phyloP scores from a whole-genome alignment of 331 rosid genomes.

The Quercus lobata region DNA sequence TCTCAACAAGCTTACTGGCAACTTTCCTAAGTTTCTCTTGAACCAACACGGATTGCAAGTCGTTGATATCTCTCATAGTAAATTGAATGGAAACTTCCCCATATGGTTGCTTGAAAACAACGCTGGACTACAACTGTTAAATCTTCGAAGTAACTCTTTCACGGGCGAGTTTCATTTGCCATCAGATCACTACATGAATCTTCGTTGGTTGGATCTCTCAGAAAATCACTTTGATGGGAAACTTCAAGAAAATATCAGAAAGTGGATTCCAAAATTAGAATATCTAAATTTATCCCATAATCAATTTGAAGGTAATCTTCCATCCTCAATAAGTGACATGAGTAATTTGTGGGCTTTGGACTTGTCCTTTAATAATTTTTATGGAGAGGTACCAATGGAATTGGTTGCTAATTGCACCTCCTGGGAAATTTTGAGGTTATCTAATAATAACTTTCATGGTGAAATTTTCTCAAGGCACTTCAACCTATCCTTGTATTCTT shows the following conservation, averaged over 20 bases:
- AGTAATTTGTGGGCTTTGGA: accelerated
- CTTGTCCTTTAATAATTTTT: too few relatives aligned
- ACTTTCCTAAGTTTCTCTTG: background rate
- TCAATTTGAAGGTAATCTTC: too few relatives aligned
- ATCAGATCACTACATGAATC: too few relatives aligned
- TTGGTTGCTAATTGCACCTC: background rate
- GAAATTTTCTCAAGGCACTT: background rate
- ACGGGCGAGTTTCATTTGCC: background rate
- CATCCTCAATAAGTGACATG: too few relatives aligned
- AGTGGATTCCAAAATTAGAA: accelerated
- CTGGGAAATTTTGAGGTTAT: accelerated
- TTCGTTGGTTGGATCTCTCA: accelerated
- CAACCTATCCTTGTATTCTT: accelerated
- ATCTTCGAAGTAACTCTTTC: background rate
- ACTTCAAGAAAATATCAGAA: background rate
- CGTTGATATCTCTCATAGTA: too few relatives aligned
- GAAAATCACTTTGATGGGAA: background rate
- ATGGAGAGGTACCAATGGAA: too few relatives aligned
- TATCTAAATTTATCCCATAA: accelerated
- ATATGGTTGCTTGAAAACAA: background rate
- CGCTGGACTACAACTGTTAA: too few relatives aligned
- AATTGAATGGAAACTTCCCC: background rate
- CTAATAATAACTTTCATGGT: background rate
- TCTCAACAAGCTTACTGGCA: background rate
- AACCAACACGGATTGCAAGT: background rate